These are phyloP conservation scores for Flaveria sonorensis DNA, from an alignment of 129 eudicot genomes.

Conservation along the genomic window DNA sequence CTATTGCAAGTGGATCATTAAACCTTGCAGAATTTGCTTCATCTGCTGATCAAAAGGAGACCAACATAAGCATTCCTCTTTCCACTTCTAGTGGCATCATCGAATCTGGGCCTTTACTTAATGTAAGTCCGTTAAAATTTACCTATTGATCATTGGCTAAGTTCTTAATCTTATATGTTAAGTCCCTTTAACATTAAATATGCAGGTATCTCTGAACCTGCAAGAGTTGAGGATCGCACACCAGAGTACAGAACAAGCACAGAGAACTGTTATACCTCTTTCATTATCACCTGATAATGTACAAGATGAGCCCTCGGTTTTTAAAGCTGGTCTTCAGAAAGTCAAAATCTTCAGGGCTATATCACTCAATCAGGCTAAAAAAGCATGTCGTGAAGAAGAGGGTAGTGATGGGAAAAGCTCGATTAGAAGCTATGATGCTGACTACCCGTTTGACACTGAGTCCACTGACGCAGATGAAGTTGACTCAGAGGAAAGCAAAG, in stretches of 20 bases:
- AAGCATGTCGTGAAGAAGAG: constrained; percentile 54
- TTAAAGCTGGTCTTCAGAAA: constrained; percentile 58
- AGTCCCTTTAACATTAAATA: neutral
- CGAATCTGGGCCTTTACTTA: constrained; percentile 46
- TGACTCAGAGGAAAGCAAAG: constrained; percentile 56
- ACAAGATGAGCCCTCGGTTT: constrained; percentile 46
- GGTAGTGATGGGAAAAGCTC: constrained; percentile 72
- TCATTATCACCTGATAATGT: constrained; percentile 45
- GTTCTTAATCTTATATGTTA: neutral
- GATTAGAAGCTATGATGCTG: constrained; percentile 57
- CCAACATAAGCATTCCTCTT: constrained; percentile 61
- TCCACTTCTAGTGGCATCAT: constrained; percentile 28
- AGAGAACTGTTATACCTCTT: constrained; percentile 35
- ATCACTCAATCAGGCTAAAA: constrained; percentile 48
- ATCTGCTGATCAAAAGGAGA: constrained; percentile 44
- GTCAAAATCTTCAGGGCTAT: constrained; percentile 55
- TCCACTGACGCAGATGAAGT: constrained; percentile 59
- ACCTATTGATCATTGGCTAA: constrained; percentile 1
- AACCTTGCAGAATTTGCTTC: constrained; percentile 72
- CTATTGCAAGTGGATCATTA: constrained; percentile 56
- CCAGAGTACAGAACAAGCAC: constrained; percentile 48
- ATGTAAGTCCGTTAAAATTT: constrained; percentile 44
- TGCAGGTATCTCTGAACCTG: constrained; percentile 68
- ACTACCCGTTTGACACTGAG: constrained; percentile 63
- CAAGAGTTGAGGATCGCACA: constrained; percentile 46